phyloP scores from a whole-genome alignment of 768 basidiomycete species.

The Epithele typhae region DNA sequence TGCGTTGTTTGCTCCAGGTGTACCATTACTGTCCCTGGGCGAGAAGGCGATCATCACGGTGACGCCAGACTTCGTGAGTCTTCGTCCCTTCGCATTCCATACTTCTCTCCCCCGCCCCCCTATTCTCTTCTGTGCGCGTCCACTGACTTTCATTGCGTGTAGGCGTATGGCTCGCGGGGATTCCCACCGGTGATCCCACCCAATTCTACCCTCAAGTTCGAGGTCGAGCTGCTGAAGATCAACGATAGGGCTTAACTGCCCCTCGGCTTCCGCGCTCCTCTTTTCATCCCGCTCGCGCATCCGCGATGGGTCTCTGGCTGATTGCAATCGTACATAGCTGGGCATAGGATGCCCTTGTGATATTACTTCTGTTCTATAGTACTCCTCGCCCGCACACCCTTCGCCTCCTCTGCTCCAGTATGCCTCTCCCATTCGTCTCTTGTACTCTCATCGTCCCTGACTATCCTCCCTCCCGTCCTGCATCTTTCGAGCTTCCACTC shows the following conservation, averaged over 20 bases:
- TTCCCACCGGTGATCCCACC: constrained; percentile 78
- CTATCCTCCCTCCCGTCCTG: no score
- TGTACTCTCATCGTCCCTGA: no score
- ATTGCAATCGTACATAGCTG: constrained; percentile 8
- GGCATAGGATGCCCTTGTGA: constrained; percentile 8
- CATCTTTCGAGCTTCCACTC: no score
- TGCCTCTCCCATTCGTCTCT: neutral
- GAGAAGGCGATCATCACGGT: constrained; percentile 65
- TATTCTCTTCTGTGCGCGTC: neutral
- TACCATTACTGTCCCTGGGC: constrained; percentile 72
- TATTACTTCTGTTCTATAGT: constrained; percentile 14
- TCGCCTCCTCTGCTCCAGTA: neutral
- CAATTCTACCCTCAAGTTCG: constrained; percentile 71
- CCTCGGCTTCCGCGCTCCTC: neutral
- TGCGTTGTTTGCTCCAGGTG: no score
- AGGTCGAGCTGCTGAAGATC: constrained; percentile 80
- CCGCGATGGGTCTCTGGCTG: neutral
- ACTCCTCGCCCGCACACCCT: neutral
- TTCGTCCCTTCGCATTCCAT: neutral
- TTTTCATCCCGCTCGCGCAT: neutral
- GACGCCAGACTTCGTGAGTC: constrained; percentile 74
- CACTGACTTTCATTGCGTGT: neutral
- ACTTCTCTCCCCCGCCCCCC: constrained; percentile 4
- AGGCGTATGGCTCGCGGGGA: constrained; percentile 74
- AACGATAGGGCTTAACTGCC: constrained; percentile 29